phyloP scores from a whole-genome alignment of 805 yeast species.

The Wickerhamiella slavikovae region DNA sequence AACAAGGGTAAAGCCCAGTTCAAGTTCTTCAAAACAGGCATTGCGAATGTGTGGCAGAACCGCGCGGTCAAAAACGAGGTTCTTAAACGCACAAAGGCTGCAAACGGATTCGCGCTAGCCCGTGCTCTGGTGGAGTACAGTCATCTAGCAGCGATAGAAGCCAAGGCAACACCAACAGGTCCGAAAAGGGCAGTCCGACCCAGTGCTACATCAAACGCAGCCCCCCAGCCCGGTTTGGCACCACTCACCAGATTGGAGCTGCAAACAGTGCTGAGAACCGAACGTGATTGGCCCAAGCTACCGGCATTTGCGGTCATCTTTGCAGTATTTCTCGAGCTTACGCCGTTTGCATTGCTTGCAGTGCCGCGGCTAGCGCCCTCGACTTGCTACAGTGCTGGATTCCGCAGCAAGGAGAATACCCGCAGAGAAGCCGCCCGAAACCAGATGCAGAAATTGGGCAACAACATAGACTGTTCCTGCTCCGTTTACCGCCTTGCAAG shows the following conservation, averaged over 20 bases:
- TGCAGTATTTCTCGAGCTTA: slow-evolving; percentile 33
- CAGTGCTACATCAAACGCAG: not conserved
- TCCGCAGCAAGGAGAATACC: slow-evolving; percentile 3
- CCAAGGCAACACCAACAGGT: not conserved
- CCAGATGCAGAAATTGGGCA: not conserved
- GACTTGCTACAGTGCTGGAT: slow-evolving; percentile 24
- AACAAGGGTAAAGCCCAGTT: slow-evolving; percentile 13
- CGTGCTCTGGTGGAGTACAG: slow-evolving; percentile 5
- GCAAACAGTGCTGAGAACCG: slow-evolving; percentile 30
- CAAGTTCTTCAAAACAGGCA: slow-evolving; percentile 27
- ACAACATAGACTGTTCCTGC: not conserved
- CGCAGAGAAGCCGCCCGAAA: not conserved
- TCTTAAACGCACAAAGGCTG: slow-evolving; percentile 6
- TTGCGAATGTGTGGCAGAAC: slow-evolving; percentile 28
- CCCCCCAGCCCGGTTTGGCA: not conserved
- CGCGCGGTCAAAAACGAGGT: slow-evolving; percentile 6
- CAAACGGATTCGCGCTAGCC: slow-evolving; percentile 8
- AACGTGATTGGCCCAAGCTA: slow-evolving; percentile 28
- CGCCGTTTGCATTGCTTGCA: slow-evolving; percentile 30
- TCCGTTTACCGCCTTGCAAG: slow-evolving; percentile 5
- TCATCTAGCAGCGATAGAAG: slow-evolving; percentile 1
- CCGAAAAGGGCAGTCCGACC: not conserved
- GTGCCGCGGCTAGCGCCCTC: slow-evolving; percentile 40
- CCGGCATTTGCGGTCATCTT: slow-evolving; percentile 39
- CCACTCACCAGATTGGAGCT: slow-evolving; percentile 24